Conservation (phyloP, 2,329 filamentous ascomycete genomes). For the Endoconidiophora polonica region DNA sequence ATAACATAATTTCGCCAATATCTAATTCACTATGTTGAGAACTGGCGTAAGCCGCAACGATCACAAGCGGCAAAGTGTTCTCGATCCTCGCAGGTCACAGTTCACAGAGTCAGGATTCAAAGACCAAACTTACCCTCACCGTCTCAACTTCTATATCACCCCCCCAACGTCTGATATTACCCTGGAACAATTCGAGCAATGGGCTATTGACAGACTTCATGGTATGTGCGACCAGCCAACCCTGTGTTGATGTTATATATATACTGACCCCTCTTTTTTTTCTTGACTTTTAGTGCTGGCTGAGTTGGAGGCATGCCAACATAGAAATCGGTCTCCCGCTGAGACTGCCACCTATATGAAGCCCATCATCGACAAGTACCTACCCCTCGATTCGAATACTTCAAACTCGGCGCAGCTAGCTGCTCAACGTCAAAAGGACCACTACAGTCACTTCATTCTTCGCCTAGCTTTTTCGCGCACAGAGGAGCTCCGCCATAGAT, state of each 20-base stretch:
- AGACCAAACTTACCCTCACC: constrained; percentile 62
- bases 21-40: constrained; percentile 27
- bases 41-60: constrained; percentile 37
- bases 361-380: constrained; percentile 70
- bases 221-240: constrained; percentile 29
- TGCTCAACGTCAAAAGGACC: constrained; percentile 75
- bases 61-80: constrained; percentile 56
- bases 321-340: constrained; percentile 71
- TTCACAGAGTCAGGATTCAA: constrained; percentile 65
- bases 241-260: not conserved
- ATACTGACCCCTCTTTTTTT: constrained; percentile 14
- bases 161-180: constrained; percentile 89
- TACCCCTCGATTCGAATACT: constrained; percentile 63
- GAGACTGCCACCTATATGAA: constrained; percentile 77
- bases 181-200: constrained; percentile 94
- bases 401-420: constrained; percentile 42
- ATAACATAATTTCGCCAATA: not conserved
- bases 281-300: constrained; percentile 44
- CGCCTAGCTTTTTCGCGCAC: constrained; percentile 83
- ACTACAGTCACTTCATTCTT: constrained; percentile 95
- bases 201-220: constrained; percentile 84
- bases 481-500: constrained; percentile 75
- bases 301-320: constrained; percentile 85
- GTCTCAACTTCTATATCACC: constrained; percentile 79
- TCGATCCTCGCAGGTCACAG: constrained; percentile 73